Evolutionary conservation across 78 protist genomes (phyloP).

Genomic region (Polysphondylium violaceum): DNA sequence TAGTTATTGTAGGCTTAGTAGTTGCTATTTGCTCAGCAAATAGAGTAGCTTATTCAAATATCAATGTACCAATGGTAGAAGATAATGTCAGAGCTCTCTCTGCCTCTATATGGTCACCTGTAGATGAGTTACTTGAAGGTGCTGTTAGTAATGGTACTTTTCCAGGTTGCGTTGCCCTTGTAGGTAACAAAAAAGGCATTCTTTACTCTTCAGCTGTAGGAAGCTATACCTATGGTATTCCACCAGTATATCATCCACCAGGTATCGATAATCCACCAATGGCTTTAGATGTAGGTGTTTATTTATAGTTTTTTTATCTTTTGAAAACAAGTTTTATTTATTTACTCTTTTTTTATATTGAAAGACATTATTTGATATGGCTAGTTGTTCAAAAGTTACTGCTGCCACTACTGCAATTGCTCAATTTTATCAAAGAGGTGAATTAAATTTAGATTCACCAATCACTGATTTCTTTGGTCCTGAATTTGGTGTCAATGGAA

Average conservation of each 20-base stretch:
- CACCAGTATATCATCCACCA: too few relatives aligned
- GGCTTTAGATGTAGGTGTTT: slow-evolving; percentile 47
- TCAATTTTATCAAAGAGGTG: slow-evolving; percentile 82
- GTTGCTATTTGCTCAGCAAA: neutral
- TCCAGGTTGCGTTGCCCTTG: slow-evolving; percentile 76
- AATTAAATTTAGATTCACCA: slow-evolving; percentile 52
- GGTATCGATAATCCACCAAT: slow-evolving; percentile 17
- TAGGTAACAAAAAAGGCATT: slow-evolving; percentile 49
- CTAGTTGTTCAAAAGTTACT: slow-evolving; percentile 80
- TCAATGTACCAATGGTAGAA: neutral
- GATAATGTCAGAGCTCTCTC: neutral
- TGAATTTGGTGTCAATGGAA: slow-evolving; percentile 82
- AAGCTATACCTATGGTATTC: slow-evolving; percentile 56
- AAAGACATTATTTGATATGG: slow-evolving; percentile 80
- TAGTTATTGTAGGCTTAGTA: too few relatives aligned
- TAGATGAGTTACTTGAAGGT: slow-evolving; percentile 8
- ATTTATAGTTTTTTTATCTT: neutral
- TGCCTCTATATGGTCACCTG: slow-evolving; percentile 14
- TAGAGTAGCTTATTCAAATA: too few relatives aligned
- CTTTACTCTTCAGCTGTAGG: slow-evolving; percentile 62
- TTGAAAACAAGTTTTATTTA: neutral
- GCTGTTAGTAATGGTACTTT: slow-evolving; percentile 44
- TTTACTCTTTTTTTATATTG: neutral
- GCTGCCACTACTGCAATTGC: slow-evolving; percentile 81
- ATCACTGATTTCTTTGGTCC: slow-evolving; percentile 44